Evolutionary conservation across 2,329 filamentous ascomycete genomes (phyloP).

Genomic region (Chaetomiaceae sp.): DNA sequence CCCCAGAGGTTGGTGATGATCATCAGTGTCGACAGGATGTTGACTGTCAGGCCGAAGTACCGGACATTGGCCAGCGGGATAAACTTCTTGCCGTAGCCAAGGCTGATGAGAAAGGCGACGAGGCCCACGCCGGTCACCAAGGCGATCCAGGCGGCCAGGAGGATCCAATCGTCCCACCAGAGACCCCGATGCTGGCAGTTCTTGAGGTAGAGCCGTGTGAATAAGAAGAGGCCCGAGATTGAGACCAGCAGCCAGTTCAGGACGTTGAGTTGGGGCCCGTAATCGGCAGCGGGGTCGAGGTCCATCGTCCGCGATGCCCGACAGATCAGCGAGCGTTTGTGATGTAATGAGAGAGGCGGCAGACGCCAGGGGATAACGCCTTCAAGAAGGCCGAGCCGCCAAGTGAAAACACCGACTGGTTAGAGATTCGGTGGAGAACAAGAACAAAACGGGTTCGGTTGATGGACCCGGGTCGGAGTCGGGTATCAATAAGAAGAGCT

Average conservation of each 20-base stretch:
- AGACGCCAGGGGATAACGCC: too few relatives aligned
- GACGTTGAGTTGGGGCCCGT: slow-evolving; percentile 21
- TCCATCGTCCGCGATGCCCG: not conserved
- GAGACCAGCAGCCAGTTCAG: slow-evolving; percentile 22
- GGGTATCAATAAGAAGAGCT: not conserved
- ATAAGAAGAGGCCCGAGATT: slow-evolving; percentile 17
- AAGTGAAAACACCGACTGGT: not conserved
- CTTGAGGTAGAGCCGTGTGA: slow-evolving; percentile 25
- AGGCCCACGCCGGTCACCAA: slow-evolving; percentile 9
- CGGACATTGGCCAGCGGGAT: slow-evolving; percentile 9
- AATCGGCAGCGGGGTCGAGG: slow-evolving; percentile 8
- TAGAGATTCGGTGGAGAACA: not conserved
- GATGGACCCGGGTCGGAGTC: not conserved
- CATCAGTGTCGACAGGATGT: slow-evolving; percentile 17
- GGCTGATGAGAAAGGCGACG: slow-evolving; percentile 14
- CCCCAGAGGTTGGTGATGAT: slow-evolving; percentile 21
- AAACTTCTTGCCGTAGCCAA: slow-evolving; percentile 20
- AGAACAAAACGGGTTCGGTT: not conserved
- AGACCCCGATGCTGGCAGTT: slow-evolving; percentile 22
- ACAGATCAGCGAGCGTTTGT: too few relatives aligned
- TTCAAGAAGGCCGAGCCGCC: not conserved
- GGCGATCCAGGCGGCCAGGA: slow-evolving; percentile 20
- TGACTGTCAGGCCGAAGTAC: slow-evolving; percentile 11
- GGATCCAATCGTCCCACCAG: slow-evolving; percentile 26
- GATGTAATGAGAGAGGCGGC: too few relatives aligned